Base-by-base conservation (phyloP, 768 basidiomycete genomes). In the Hydnomerulius pinastri region DNA sequence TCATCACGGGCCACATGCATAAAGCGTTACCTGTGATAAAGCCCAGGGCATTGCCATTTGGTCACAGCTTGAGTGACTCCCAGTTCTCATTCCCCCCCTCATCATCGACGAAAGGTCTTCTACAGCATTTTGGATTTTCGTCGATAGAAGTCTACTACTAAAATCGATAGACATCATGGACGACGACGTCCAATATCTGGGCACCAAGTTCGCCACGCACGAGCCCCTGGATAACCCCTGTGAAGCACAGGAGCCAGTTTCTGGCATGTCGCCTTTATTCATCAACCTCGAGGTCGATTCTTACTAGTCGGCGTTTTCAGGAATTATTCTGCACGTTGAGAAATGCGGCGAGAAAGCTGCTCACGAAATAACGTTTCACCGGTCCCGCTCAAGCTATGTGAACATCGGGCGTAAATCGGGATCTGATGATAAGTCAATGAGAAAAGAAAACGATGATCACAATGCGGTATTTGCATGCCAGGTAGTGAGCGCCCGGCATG, bases 401-500 rank as follows among this genome's bases (percentile, higher is more conserved):
- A 74, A 79, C 53, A 82, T 91, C 60, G 89, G 89, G 4, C 82
- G 89, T 40, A 81, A 82, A 51, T 81, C 87, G 9, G 64, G 77
- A 17, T 74, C 73, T 48, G 75, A 80, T 56, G 58, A 64, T 33
- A 72, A 64, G 50, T 64, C 69, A 54, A 66, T 72, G 67, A 63
- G 68, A 41, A 61, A 67, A 40, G 74, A 71, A 49, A 67, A 66
- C 43, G 73, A 76, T 21, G 64, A 65, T 42, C 74, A 76, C 47
- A 76, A 75, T 49, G 86, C 82, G 13, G 77, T 82, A 66, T 90
- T 90, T 56, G 71, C 81, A 42, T 90, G 89, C 61, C 84, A 87
- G 25, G 89, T 91, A 39, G 85, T 92, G 55, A 89, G 86, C 65
- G 79, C 89, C 21, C 80, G 72, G 61, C 89, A 92, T 71, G 88